phyloP scores from a whole-genome alignment of 163 green algal genomes.

The Volvox carteri region DNA sequence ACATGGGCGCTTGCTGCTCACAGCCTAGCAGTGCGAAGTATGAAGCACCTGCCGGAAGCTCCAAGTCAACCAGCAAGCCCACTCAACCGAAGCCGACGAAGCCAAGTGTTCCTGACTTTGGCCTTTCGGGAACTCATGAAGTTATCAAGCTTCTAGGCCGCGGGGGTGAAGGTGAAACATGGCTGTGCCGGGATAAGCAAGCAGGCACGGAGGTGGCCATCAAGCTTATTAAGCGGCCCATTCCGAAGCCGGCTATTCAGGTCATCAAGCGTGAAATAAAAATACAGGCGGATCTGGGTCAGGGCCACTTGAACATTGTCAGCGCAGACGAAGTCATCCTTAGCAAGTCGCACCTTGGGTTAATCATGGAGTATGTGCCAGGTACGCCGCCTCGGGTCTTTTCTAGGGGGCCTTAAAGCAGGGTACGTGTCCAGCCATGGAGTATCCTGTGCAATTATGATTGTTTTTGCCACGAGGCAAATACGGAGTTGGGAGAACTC shows the following conservation, averaged over 20 bases:
- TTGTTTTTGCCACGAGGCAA: too few relatives aligned
- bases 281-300: constrained; percentile 89
- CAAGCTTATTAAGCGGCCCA: constrained; percentile 93
- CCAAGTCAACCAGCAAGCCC: constrained; percentile 11
- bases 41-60: constrained; percentile 21
- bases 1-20: constrained; percentile 51
- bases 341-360: constrained; percentile 84
- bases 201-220: constrained; percentile 86
- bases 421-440: too few relatives aligned
- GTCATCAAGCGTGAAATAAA: constrained; percentile 85
- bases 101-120: constrained; percentile 59
- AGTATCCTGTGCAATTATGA: too few relatives aligned
- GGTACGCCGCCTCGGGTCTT: constrained; percentile 51
- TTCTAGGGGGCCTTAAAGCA: too few relatives aligned
- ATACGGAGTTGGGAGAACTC: too few relatives aligned
- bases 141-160: constrained; percentile 82
- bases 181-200: constrained; percentile 78
- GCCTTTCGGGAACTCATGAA: constrained; percentile 63
- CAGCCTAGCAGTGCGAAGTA: constrained; percentile 11
- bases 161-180: constrained; percentile 92
- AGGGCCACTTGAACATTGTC: constrained; percentile 93
- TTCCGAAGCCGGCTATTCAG: constrained; percentile 85
- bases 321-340: constrained; percentile 89
- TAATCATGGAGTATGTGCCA: constrained; percentile 92
- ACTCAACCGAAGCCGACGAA: not conserved